phyloP scores from a whole-genome alignment of 805 yeast species.

The Dipodascopsis uninucleata region DNA sequence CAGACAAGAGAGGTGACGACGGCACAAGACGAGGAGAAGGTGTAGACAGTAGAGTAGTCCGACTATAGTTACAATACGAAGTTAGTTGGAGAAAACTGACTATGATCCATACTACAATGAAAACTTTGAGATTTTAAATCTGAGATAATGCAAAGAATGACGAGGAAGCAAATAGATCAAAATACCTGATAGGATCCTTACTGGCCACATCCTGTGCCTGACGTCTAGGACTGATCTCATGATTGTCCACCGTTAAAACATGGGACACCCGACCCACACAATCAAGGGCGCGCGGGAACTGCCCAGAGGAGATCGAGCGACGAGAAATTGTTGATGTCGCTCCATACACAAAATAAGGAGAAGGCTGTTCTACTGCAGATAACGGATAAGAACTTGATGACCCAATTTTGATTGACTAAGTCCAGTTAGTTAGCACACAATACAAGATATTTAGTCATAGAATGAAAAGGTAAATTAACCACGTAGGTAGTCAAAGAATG shows the following conservation, averaged over 20 bases:
- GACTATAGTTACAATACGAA: not conserved
- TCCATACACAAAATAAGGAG: conserved; percentile 10
- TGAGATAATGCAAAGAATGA: not conserved
- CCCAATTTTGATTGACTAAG: conserved; percentile 22
- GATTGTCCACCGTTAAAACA: conserved; percentile 26
- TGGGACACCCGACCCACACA: conserved; percentile 30
- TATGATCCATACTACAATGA: not conserved
- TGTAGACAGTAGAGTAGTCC: conserved; percentile 4
- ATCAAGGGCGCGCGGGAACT: not conserved
- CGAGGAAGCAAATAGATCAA: not conserved
- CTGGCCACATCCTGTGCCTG: conserved; percentile 27
- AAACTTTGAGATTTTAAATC: not conserved
- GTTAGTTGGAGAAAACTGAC: conserved; percentile 11
- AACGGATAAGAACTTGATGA: conserved; percentile 6
- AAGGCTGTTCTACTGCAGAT: conserved; percentile 10
- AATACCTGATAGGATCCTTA: conserved; percentile 1
- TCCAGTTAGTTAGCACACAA: no score
- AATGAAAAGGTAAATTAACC: no score
- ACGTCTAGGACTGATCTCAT: conserved; percentile 12
- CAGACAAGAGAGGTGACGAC: conserved; percentile 22
- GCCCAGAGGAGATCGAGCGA: not conserved
- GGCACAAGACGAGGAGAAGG: conserved; percentile 21
- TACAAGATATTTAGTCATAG: no score
- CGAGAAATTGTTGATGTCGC: not conserved
- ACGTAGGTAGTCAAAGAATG: no score